These are phyloP conservation scores for Aleurites moluccanus DNA, from an alignment of 441 rosid species.

Conservation along the genomic window DNA sequence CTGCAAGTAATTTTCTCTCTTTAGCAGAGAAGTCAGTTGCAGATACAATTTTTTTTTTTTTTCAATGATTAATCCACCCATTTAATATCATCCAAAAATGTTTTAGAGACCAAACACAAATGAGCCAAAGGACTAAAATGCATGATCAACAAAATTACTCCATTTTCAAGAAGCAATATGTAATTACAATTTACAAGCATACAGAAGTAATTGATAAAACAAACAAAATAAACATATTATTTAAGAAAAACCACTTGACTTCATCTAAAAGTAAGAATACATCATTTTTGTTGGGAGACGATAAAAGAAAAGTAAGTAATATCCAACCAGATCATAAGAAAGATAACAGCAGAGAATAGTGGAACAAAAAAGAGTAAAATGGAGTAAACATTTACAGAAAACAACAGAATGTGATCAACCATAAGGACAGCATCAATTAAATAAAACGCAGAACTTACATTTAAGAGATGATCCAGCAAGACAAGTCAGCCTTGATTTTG, in stretches of 20 bases:
- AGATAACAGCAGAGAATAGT: not conserved
- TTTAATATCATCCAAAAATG: not conserved
- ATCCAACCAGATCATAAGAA: not conserved
- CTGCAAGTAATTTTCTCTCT: not conserved
- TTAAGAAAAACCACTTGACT: not conserved
- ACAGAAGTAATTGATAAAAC: not conserved
- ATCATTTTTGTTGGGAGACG: not conserved
- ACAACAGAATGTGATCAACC: not conserved
- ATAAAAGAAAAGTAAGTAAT: not conserved
- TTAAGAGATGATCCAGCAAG: constrained; percentile 83
- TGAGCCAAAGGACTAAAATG: not conserved
- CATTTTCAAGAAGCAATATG: not conserved
- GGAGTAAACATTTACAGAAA: not conserved
- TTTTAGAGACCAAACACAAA: not conserved
- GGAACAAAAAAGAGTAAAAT: not conserved
- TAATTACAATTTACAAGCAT: not conserved
- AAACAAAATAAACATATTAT: not conserved
- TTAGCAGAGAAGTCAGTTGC: not conserved
- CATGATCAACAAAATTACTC: not conserved
- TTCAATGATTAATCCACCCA: not conserved
- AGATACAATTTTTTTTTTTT: not conserved
- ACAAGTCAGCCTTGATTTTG: constrained; percentile 90
- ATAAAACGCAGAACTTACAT: constrained; percentile 48
- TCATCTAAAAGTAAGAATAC: not conserved
- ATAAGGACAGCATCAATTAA: constrained; percentile 2